phyloP scores from a whole-genome alignment of 2,329 filamentous ascomycete genomes.

The Epichloe gansuensis region DNA sequence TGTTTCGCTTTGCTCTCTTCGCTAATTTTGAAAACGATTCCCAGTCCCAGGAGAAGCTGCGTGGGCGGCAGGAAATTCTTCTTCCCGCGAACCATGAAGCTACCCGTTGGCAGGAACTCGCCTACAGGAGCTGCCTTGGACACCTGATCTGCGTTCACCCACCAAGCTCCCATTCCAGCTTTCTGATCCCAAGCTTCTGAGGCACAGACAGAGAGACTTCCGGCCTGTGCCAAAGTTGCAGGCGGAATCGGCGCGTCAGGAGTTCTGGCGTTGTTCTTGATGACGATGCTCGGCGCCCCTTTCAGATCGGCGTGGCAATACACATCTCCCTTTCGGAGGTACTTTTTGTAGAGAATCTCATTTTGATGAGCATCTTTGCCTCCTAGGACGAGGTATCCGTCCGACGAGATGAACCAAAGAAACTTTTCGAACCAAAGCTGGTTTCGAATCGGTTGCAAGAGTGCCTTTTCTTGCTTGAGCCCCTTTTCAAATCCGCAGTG shows the following conservation, averaged over 20 bases:
- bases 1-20: conserved; percentile 77
- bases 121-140: conserved; percentile 72
- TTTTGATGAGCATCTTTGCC: conserved; percentile 83
- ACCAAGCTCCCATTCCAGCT: conserved; percentile 90
- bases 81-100: conserved; percentile 70
- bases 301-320: conserved; percentile 86
- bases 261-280: conserved; percentile 73
- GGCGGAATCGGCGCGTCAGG: conserved; percentile 82
- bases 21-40: conserved; percentile 76
- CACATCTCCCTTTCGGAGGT: conserved; percentile 79
- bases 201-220: conserved; percentile 69
- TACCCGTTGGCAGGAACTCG: conserved; percentile 66
- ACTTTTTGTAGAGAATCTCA: conserved; percentile 78
- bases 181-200: conserved; percentile 95
- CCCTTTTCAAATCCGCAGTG: conserved; percentile 72
- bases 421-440: conserved; percentile 98
- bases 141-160: conserved; percentile 84
- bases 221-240: conserved; percentile 82
- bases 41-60: conserved; percentile 78
- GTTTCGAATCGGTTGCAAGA: conserved; percentile 70
- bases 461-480: conserved; percentile 81
- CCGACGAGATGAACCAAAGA: conserved; percentile 85
- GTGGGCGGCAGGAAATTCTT: conserved; percentile 88
- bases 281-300: conserved; percentile 72
- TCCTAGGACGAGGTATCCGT: conserved; percentile 84